Base-by-base conservation (phyloP, 805 yeast species). In the Zygosaccharomyces bailii region DNA sequence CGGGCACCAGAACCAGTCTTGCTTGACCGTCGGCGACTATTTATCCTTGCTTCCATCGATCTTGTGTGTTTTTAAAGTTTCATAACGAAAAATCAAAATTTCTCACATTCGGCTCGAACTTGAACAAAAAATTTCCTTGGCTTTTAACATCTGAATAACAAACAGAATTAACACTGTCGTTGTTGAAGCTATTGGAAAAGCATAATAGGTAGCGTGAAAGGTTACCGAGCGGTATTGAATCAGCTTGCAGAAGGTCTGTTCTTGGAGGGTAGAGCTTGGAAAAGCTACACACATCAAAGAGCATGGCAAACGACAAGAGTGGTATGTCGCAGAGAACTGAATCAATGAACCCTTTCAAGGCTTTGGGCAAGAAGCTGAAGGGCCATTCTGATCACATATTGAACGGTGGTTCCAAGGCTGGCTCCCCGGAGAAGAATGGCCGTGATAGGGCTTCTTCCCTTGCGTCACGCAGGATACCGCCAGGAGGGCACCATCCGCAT, bases 1-100 rank as follows among this genome's bases (percentile, higher is more conserved):
- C 89, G 13, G 97, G 97, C 1, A 96, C 89, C 3, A 72, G 97
- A 47, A 76, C 86, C 7, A 84, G 96, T 0, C 67, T 90, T 40
- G 86, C 85, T 88, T 89, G 63, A 71, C 18, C 18, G 9, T 16
- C 13, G n/a, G n/a, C n/a, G n/a, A n/a, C n/a, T 7, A 9, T 5
- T 13, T 2, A 16, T 6, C 20, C 16, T 13, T 20, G 36, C 18
- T 33, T 14, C 13, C 36, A 10, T 9, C 24, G 11, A 14, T 18
- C 36, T 3, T 19, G 16, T 11, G 18, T 11, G 14, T 33, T 19
- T 20, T 33, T n/a, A 33, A 3, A 11, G 13, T 6, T 9, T 20
- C 36, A 14, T 20, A 33, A 33, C 36, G 36, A 20, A 9, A 13
- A 19, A 11, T 11, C 36, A n/a, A 33, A 33, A 20, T 33, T 33